Conservation (phyloP, 1,139 yeast species). For the Zygotorulaspora mrakii region DNA sequence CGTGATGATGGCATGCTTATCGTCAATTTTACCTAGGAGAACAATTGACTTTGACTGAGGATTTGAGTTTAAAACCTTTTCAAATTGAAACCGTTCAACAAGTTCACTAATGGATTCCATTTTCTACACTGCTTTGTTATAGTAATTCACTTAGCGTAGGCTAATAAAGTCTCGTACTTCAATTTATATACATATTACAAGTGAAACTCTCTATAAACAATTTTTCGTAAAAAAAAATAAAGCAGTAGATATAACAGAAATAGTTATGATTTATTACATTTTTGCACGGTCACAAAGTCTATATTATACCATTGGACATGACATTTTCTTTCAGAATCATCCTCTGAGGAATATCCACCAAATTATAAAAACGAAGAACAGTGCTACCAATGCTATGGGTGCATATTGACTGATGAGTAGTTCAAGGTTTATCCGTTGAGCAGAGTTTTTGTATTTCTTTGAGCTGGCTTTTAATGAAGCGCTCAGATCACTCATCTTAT, state of each 20-base stretch:
- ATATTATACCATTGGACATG: not conserved
- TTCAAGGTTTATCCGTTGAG: constrained; percentile 86
- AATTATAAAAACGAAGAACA: constrained; percentile 70
- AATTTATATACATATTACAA: too few relatives aligned
- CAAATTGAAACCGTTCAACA: constrained; percentile 41
- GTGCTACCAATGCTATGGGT: constrained; percentile 70
- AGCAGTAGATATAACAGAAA: too few relatives aligned
- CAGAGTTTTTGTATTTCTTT: constrained; percentile 82
- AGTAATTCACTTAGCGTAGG: too few relatives aligned
- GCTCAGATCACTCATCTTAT: constrained; percentile 87
- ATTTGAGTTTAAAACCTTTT: constrained; percentile 47
- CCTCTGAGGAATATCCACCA: constrained; percentile 73
- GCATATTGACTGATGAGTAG: constrained; percentile 85
- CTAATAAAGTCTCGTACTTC: too few relatives aligned
- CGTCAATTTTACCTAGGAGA: constrained; percentile 61
- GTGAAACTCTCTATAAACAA: too few relatives aligned
- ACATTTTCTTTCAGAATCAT: constrained; percentile 3
- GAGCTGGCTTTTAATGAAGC: constrained; percentile 77
- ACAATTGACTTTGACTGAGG: constrained; percentile 63
- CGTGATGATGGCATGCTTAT: constrained; percentile 61
- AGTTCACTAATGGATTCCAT: constrained; percentile 4
- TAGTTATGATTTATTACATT: too few relatives aligned
- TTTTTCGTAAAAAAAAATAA: too few relatives aligned
- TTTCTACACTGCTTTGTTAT: too few relatives aligned
- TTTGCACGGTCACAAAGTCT: too few relatives aligned